Evolutionary conservation across 495 filamentous ascomycete species (phyloP).

Genomic region (Neurospora cerealis): DNA sequence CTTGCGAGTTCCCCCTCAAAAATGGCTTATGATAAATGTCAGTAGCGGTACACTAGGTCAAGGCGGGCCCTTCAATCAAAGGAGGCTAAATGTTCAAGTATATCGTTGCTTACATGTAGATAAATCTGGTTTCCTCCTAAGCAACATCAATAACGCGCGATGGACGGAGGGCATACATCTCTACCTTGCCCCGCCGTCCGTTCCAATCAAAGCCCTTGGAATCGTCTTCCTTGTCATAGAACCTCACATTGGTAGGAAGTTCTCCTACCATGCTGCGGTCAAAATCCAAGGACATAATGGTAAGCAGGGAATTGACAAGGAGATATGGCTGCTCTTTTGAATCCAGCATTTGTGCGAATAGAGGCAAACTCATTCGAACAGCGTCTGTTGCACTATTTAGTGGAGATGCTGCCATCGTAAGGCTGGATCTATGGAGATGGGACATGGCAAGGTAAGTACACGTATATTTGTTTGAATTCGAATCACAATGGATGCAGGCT

Average conservation of each 20-base stretch:
- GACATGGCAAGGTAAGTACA: not conserved
- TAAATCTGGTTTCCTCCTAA: not conserved
- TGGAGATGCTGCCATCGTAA: too few relatives aligned
- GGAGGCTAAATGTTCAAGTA: not conserved
- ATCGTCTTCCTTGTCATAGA: not conserved
- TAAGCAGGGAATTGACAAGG: not conserved
- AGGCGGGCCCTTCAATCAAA: not conserved
- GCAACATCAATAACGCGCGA: not conserved
- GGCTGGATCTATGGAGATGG: too few relatives aligned
- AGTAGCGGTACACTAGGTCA: not conserved
- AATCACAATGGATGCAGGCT: not conserved
- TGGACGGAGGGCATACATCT: not conserved
- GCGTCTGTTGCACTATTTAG: not conserved
- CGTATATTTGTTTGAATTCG: not conserved
- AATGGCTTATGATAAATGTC: not conserved
- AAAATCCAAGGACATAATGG: not conserved
- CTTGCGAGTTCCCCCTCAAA: not conserved
- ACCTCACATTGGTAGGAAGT: not conserved
- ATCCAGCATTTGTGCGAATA: not conserved
- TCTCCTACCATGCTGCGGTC: accelerated
- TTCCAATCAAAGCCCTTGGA: too few relatives aligned
- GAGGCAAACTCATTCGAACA: not conserved
- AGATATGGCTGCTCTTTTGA: not conserved
- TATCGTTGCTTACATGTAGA: not conserved
- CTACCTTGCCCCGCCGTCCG: not conserved